These are phyloP conservation scores for Prunus persica DNA, from an alignment of 306 rosid genomes.

Conservation along the genomic window Prunus_persica_NCBIv2 NC_034015.1:22073001-22073500, in stretches of 20 bases:
- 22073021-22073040: not conserved
- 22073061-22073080: not conserved
- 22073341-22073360: constrained; percentile 44
- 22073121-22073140: not conserved
- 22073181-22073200: not conserved
- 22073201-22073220: constrained; percentile 49
- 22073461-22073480: not conserved
- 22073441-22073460: not conserved
- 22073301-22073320: constrained; percentile 89
- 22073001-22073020: constrained; percentile 4
- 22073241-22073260: constrained; percentile 92
- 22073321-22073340: constrained; percentile 88
- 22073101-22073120: not conserved
- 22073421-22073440: not conserved
- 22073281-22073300: constrained; percentile 94
- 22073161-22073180: not conserved
- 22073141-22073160: not conserved
- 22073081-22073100: not conserved
- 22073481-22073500: not conserved
- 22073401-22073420: not conserved
- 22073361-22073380: not conserved
- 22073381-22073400: not conserved
- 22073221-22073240: constrained; percentile 96
- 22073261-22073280: constrained; percentile 95
- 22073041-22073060: not conserved